Evolutionary conservation across 371 early-diverging fungal genomes (phyloP), one percentile per base, ranked within the genome.

Genomic region (Mucor plumbeus): DNA sequence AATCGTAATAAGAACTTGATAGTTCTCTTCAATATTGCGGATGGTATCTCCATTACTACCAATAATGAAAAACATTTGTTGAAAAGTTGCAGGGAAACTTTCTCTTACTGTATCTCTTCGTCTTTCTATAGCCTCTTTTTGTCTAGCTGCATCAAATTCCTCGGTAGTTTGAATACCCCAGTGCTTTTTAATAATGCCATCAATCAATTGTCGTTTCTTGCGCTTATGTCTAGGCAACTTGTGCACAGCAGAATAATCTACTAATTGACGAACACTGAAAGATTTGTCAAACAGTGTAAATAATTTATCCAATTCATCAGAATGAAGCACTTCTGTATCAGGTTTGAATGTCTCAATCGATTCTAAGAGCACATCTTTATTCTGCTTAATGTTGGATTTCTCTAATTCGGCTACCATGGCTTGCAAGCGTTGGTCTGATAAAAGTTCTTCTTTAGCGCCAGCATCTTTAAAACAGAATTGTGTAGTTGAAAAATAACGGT

Each of bases 41-140:
- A 80, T 59, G 4, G 65, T 74, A 6, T 61, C 57, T 7, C 78
- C 81, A 56, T 80, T 72, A 14, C 76, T 76, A 10, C 71, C 71
- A 59, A 80, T 71, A 39, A 76, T 63, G 33, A 80, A 80, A 40
- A 80, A 80, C 40, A 80, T 40, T 33, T 80, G 73, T 9, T 75
- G 67, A 2, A 59, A 54, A 4, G 69, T 47, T 21, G 72, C 63
- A 48, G 74, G 67, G 26, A 74, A 65, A 8, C 50, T 58, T 1
- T 65, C 43, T 36, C 41, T 64, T 0, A 73, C 55, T 7, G 35
- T 11, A 39, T 70, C 39, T 33, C n/a, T 48, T 15, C 58, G 36
- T 21, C 40, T 59, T 14, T 59, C 48, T 19, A 34, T 34, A 33
- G 57, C 62, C 43, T 72, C 70, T 34, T 72, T 38, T 11, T 41